Percentiles rank a stretch among this genome's conserved stretches.
These are phyloP conservation scores for Abrus pulchellus DNA, from an alignment of 306 rosid species.

Conservation along the genomic window DNA sequence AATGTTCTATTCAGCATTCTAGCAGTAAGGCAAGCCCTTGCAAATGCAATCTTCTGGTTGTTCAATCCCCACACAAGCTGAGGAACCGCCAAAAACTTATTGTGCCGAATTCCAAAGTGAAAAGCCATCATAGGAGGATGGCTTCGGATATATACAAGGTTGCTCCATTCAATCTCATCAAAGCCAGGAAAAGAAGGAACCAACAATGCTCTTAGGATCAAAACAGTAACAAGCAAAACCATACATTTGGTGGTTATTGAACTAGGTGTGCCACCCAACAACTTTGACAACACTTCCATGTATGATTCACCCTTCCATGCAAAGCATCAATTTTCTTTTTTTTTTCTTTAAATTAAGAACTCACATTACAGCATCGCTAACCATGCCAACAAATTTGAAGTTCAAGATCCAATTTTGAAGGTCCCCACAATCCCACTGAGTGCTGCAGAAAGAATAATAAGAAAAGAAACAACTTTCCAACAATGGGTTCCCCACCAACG, in stretches of 20 bases:
- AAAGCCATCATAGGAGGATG: slow-evolving; percentile 45
- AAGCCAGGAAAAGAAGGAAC: slow-evolving; percentile 58
- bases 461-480: slow-evolving; percentile 31
- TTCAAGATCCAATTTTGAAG: slow-evolving; percentile 31
- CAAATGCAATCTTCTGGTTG: slow-evolving; percentile 95
- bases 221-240: slow-evolving; percentile 58
- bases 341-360: slow-evolving; percentile 30
- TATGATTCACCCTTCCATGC: slow-evolving; percentile 48
- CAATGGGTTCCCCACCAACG: slow-evolving; percentile 7
- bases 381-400: slow-evolving; percentile 17
- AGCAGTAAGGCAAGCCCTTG: slow-evolving; percentile 90
- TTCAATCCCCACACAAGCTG: slow-evolving; percentile 95
- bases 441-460: slow-evolving; percentile 5
- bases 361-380: slow-evolving; percentile 38
- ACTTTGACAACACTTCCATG: slow-evolving; percentile 66
- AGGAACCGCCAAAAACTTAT: slow-evolving; percentile 83
- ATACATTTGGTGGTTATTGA: slow-evolving; percentile 71
- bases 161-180: slow-evolving; percentile 56
- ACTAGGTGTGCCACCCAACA: slow-evolving; percentile 56
- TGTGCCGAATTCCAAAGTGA: slow-evolving; percentile 54
- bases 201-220: slow-evolving; percentile 69
- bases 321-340: not conserved
- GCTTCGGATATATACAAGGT: slow-evolving; percentile 50
- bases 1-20: slow-evolving; percentile 85
- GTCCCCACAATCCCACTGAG: slow-evolving; percentile 31